These are phyloP conservation scores for Cyclotella baltica DNA, from an alignment of 108 stramenopile genomes.

Conservation along the genomic window DNA sequence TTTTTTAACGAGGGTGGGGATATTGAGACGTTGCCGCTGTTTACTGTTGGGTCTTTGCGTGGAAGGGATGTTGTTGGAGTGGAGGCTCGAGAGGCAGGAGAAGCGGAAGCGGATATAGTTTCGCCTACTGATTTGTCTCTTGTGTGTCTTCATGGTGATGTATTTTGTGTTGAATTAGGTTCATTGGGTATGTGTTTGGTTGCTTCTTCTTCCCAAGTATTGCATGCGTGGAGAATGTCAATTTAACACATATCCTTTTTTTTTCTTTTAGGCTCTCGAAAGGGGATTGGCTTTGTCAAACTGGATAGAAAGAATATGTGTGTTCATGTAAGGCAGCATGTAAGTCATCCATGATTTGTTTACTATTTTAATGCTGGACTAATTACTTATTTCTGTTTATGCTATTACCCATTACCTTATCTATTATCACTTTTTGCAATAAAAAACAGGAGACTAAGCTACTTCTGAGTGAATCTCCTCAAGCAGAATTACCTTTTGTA, in stretches of 20 bases:
- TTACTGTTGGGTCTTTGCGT: constrained; percentile 44
- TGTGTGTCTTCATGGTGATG: constrained; percentile 33
- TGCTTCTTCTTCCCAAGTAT: not conserved
- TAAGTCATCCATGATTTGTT: constrained; percentile 1
- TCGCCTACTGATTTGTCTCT: constrained; percentile 37
- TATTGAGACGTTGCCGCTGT: constrained; percentile 29
- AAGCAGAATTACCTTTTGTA: constrained; percentile 21
- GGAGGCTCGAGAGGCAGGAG: not conserved
- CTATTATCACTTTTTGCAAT: not conserved
- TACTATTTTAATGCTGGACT: not conserved
- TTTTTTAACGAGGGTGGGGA: constrained; percentile 30
- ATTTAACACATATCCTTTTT: not conserved
- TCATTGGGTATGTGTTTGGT: constrained; percentile 20
- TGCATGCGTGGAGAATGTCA: not conserved
- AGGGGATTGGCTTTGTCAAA: constrained; percentile 37
- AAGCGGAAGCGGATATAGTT: constrained; percentile 15
- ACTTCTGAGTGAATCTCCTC: not conserved
- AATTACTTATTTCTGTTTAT: not conserved
- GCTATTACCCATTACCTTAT: not conserved
- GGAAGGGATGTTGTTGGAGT: constrained; percentile 9
- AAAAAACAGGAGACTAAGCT: constrained; percentile 12
- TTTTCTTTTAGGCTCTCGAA: not conserved
- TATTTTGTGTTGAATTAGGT: constrained; percentile 47
- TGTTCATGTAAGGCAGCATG: constrained; percentile 42
- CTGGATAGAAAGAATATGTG: constrained; percentile 29